phyloP scores from a whole-genome alignment of 2,329 filamentous ascomycete species.

The Akanthomyces uredinophilus region DNA sequence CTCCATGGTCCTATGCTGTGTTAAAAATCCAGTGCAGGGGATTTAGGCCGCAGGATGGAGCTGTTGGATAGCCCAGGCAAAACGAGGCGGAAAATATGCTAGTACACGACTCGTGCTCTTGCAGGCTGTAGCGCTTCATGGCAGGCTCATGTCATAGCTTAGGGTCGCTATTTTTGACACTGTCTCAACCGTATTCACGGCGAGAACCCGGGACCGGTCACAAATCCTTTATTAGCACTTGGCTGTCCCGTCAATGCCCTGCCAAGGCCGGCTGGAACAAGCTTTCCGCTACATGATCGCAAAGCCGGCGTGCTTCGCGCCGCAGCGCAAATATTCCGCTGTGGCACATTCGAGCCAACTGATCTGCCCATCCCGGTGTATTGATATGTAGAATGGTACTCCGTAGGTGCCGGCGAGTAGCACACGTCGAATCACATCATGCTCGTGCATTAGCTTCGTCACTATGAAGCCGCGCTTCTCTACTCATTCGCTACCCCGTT shows the following conservation, averaged over 20 bases:
- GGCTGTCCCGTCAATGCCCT: neutral
- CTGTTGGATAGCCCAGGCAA: neutral
- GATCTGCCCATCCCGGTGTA: neutral
- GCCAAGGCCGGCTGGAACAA: neutral
- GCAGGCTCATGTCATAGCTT: neutral
- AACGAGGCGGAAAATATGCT: neutral
- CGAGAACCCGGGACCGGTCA: no score
- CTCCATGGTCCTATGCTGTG: no score
- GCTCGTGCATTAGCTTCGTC: no score
- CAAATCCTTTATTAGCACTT: neutral
- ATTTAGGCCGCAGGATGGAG: neutral
- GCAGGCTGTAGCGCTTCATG: neutral
- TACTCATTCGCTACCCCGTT: neutral
- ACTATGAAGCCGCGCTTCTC: neutral
- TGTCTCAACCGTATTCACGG: neutral
- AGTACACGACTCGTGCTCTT: neutral
- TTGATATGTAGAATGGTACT: no score
- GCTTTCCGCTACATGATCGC: neutral
- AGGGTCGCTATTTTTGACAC: neutral
- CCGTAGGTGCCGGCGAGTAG: neutral
- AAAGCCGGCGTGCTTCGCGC: neutral
- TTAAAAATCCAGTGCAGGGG: no score
- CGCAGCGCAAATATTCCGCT: neutral
- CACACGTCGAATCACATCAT: neutral
- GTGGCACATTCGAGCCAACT: neutral